These are phyloP conservation scores for Zostera marina DNA, from an alignment of 116 monocot genomes.

Conservation along the genomic window DNA sequence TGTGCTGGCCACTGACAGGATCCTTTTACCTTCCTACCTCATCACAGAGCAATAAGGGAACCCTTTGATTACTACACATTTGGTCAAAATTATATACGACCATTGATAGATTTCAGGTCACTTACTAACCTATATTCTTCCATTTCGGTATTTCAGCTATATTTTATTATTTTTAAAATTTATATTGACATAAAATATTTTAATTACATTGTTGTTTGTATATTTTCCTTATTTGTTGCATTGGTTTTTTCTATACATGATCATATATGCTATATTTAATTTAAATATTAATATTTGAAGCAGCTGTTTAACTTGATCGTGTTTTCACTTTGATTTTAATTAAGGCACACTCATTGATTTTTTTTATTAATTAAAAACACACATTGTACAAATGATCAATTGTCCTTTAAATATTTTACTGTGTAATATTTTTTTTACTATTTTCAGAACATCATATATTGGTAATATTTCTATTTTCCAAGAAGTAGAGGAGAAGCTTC, in stretches of 20 bases:
- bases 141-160: no score
- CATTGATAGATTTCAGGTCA: conserved; percentile 80
- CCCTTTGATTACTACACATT: conserved; percentile 94
- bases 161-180: no score
- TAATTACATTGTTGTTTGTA: no score
- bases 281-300: no score
- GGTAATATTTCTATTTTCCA: conserved; percentile 68
- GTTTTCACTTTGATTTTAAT: no score
- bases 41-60: conserved; percentile 72
- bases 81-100: conserved; percentile 84
- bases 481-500: conserved; percentile 69
- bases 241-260: no score
- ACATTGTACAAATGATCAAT: not conserved
- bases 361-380: no score
- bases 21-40: conserved; percentile 54
- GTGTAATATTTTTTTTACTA: not conserved
- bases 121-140: conserved; percentile 4
- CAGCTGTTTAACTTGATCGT: no score
- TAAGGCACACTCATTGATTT: no score
- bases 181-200: no score
- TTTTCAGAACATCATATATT: conserved; percentile 71
- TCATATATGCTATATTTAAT: no score
- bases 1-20: conserved; percentile 55
- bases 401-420: not conserved
- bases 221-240: no score